Conservation (phyloP, 164 flowering plant genomes). For the Sedum album region DNA sequence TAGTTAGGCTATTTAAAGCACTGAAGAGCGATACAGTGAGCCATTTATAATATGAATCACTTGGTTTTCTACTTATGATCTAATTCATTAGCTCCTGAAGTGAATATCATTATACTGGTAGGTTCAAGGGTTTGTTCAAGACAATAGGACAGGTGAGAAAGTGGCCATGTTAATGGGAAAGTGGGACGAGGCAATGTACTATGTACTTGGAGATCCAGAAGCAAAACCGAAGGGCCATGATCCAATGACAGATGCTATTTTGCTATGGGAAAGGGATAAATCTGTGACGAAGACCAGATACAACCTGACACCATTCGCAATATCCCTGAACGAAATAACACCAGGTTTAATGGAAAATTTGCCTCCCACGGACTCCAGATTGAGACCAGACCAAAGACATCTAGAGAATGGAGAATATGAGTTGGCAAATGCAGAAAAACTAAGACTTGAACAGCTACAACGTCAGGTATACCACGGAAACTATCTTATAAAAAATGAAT, state of each 20-base stretch:
- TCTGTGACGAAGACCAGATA: slow-evolving; percentile 72
- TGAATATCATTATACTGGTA: slow-evolving; percentile 20
- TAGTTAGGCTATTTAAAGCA: not conserved
- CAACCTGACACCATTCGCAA: slow-evolving; percentile 92
- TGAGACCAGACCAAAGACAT: slow-evolving; percentile 91
- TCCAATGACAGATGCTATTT: slow-evolving; percentile 92
- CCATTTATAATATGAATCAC: not conserved
- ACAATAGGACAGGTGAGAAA: slow-evolving; percentile 85
- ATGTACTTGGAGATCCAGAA: slow-evolving; percentile 91
- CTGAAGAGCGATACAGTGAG: not conserved
- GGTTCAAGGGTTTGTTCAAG: slow-evolving; percentile 99
- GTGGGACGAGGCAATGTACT: slow-evolving; percentile 99
- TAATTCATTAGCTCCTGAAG: not conserved
- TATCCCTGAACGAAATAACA: slow-evolving; percentile 84
- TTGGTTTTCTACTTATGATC: not conserved
- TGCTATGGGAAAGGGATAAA: slow-evolving; percentile 92
- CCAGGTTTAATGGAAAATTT: slow-evolving; percentile 58
- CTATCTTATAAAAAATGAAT: not conserved
- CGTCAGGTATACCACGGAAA: slow-evolving; percentile 51
- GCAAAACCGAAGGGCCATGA: slow-evolving; percentile 92
- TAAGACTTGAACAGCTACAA: slow-evolving; percentile 87
- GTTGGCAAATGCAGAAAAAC: slow-evolving; percentile 84
- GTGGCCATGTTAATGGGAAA: slow-evolving; percentile 92
- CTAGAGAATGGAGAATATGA: slow-evolving; percentile 95
- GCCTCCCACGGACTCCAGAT: slow-evolving; percentile 97